phyloP scores from a whole-genome alignment of 768 basidiomycete genomes.

The Porpolomopsis calyptriformis region DNA sequence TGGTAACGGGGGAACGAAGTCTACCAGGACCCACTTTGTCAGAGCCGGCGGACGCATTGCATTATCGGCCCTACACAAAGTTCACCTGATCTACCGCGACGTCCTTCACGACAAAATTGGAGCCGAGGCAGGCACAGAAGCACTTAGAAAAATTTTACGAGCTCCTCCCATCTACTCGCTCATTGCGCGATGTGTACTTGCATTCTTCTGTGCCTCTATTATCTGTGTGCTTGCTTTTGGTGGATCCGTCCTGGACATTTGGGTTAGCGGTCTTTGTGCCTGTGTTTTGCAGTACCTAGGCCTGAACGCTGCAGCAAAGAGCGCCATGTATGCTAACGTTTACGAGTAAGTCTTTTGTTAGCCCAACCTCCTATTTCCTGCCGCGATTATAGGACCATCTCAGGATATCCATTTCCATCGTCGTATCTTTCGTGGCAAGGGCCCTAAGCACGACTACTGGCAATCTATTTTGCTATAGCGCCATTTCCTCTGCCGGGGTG shows the following conservation, averaged over 20 bases:
- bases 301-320: conserved; percentile 73
- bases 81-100: conserved; percentile 76
- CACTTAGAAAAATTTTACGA: conserved; percentile 52
- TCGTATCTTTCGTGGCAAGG: conserved; percentile 76
- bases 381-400: not conserved
- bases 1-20: conserved; percentile 56
- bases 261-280: conserved; percentile 63
- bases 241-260: conserved; percentile 74
- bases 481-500: conserved; percentile 81
- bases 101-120: conserved; percentile 78
- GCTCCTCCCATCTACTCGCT: conserved; percentile 61
- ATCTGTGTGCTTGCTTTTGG: conserved; percentile 80
- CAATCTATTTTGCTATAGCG: conserved; percentile 77
- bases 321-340: conserved; percentile 86
- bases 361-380: not conserved
- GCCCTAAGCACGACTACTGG: conserved; percentile 68
- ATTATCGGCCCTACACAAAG: conserved; percentile 69
- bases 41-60: conserved; percentile 73
- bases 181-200: conserved; percentile 56
- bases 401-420: conserved; percentile 76
- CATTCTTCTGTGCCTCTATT: conserved; percentile 68
- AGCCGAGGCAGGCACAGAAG: conserved; percentile 58
- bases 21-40: conserved; percentile 78
- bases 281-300: conserved; percentile 70
- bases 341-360: conserved; percentile 61